Base-by-base conservation (phyloP, 139 green algal species). In the Closterium sp. region DNA sequence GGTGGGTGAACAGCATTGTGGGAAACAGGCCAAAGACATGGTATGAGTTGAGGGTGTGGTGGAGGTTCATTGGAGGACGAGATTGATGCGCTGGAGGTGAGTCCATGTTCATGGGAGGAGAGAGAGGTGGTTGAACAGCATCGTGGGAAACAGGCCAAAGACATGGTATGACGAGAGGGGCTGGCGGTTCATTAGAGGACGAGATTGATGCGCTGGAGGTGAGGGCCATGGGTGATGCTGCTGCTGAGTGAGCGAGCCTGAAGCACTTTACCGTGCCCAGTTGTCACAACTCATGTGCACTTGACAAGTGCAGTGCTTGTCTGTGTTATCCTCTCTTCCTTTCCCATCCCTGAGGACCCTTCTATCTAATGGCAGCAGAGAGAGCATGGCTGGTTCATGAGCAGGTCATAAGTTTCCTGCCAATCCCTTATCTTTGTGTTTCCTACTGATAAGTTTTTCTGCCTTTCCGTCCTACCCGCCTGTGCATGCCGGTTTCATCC, bases 91-190 rank as follows among this genome's bases (percentile, higher is more conserved):
- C n/a, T n/a, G n/a, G n/a, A n/a, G n/a, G n/a, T n/a, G n/a, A n/a
- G n/a, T n/a, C n/a, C n/a, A n/a, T n/a, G 86, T 32, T 87, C 92
- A 9, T 13, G 90, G 30, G 92, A 95, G 50, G 90, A 95, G 92
- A 93, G 62, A 91, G 89, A 94, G 88, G 92, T 92, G 89, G 21
- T 9, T 89, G 86, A 45, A 4, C 9, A 9, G 28, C n/a, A n/a
- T n/a, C n/a, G n/a, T 88, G 86, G 5, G 86, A 5, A 21, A 32
- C 11, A 29, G 22, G 79, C 11, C 6, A n/a, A 9, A 4, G 79
- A 31, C 6, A 31, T n/a, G 24, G 5, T 4, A 29, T 86, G 9
- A 31, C 4, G 6, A 29, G 6, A 86, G 6, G 79, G 9, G 22
- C 6, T 86, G 79, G 22, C 24, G 22, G 79, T 10, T 9, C 27